These are phyloP conservation scores for Hypoxylon rubiginosum DNA, from an alignment of 2,329 filamentous ascomycete genomes.

Conservation along the genomic window DNA sequence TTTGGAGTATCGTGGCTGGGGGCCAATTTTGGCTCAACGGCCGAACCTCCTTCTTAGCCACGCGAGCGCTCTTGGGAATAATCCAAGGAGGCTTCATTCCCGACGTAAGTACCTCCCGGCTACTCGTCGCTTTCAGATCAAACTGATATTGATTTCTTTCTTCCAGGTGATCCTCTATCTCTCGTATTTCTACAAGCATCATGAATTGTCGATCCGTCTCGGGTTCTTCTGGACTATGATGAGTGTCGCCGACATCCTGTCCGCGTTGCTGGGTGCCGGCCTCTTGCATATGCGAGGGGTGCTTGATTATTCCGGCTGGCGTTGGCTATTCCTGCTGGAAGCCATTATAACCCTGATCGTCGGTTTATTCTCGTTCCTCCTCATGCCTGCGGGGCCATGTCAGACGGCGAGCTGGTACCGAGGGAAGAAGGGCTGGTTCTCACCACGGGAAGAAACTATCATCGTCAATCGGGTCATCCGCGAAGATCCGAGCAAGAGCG, in stretches of 20 bases:
- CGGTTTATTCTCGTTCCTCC: constrained; percentile 62
- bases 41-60: constrained; percentile 37
- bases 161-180: constrained; percentile 43
- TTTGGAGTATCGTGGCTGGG: constrained; percentile 41
- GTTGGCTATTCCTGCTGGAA: constrained; percentile 65
- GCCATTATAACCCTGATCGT: constrained; percentile 49
- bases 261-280: constrained; percentile 51
- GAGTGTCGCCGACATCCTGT: constrained; percentile 49
- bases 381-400: constrained; percentile 61
- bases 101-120: constrained; percentile 28
- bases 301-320: constrained; percentile 52
- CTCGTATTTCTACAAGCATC: constrained; percentile 48
- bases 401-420: constrained; percentile 63
- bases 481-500: constrained; percentile 68
- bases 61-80: constrained; percentile 37
- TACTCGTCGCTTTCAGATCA: not conserved
- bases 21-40: constrained; percentile 41
- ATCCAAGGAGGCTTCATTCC: constrained; percentile 47
- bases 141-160: not conserved
- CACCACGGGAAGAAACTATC: constrained; percentile 65
- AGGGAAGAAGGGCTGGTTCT: constrained; percentile 66
- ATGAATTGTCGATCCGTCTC: constrained; percentile 53
- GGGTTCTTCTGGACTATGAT: constrained; percentile 54
- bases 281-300: constrained; percentile 52
- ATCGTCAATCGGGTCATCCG: constrained; percentile 68